These are phyloP conservation scores for Lenwebbia sp. DNA, from an alignment of 345 rosid genomes.

Conservation along the genomic window DNA sequence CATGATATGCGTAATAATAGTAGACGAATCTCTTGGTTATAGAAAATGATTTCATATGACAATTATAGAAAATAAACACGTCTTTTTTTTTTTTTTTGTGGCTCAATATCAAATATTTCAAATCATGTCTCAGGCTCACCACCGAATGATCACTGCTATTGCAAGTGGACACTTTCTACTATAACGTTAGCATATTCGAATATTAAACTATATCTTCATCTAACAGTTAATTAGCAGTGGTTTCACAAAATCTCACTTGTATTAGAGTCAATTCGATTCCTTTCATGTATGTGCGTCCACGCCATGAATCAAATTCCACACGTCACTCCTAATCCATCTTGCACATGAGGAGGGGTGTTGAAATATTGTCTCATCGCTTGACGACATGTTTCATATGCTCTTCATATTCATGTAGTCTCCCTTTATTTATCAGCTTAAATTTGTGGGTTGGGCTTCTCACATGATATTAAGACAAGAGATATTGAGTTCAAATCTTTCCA, in stretches of 20 bases:
- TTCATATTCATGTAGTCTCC: neutral
- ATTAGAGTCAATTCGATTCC: neutral
- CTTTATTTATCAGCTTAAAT: neutral
- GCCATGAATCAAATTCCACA: neutral
- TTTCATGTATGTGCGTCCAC: neutral
- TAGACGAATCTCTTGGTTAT: neutral
- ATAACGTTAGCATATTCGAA: neutral
- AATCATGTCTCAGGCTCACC: neutral
- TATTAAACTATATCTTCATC: neutral
- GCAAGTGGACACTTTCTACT: neutral
- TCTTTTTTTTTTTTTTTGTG: neutral
- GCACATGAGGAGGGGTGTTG: neutral
- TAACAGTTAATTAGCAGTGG: neutral
- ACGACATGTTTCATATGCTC: neutral
- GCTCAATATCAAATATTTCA: neutral
- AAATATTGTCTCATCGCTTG: neutral
- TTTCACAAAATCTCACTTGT: rapidly evolving
- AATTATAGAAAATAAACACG: too few species aligned
- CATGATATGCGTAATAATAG: neutral
- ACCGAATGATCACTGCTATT: neutral
- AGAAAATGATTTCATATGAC: neutral
- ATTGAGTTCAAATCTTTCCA: neutral
- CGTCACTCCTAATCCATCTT: neutral
- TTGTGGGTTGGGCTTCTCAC: neutral
- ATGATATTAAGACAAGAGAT: neutral